Evolutionary conservation across 1,284 basidiomycete species (phyloP), one percentile per base, ranked within the genome.

Genomic region (Rhizoctonia solani): DNA sequence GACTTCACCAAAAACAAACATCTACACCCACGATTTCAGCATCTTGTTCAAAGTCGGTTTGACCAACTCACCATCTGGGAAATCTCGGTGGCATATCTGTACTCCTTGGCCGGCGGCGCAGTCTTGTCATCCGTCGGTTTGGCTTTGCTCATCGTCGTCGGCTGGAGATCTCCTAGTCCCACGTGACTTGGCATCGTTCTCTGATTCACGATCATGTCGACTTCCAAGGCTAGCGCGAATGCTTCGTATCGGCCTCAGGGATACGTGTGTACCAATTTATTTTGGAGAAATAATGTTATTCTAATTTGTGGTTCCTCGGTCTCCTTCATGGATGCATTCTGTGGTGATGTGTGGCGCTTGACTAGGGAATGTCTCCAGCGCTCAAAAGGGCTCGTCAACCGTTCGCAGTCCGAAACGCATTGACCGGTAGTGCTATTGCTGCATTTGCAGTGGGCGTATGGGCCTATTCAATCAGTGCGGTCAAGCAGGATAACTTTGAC

Each of bases 1-100:
- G 0, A 97, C 90, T 77, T 96, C 94, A 3, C 93, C 95, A 76
- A 97, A 97, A 49, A 98, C 95, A 74, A 96, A 98, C 89, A 97
- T 94, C 93, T 95, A 56, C 0, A 1, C 11, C 27, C 27, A 67
- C 32, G 49, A 30, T 32, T 6, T 14, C 9, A 46, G 13, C 16
- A 50, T 32, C n/a, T 23, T 34, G 14, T 4, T 11, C 46, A 59
- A 19, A 47, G 21, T 8, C n/a, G 23, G 30, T 42, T 14, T 5
- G 27, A 25, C 50, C 1, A 6, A 74, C 76, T 65, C 52, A 87
- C 86, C 90, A 92, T 92, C 75, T 92, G 92, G 1, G 90, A 86
- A 30, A 94, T 93, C 76, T 94, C 92, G 70, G 86, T 85, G 5
- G 84, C 82, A 77, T 92, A 90, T 72, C 86, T 87, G 80, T 88